Base-by-base conservation (phyloP, 768 basidiomycete genomes). In the Suillus clintonianus region DNA sequence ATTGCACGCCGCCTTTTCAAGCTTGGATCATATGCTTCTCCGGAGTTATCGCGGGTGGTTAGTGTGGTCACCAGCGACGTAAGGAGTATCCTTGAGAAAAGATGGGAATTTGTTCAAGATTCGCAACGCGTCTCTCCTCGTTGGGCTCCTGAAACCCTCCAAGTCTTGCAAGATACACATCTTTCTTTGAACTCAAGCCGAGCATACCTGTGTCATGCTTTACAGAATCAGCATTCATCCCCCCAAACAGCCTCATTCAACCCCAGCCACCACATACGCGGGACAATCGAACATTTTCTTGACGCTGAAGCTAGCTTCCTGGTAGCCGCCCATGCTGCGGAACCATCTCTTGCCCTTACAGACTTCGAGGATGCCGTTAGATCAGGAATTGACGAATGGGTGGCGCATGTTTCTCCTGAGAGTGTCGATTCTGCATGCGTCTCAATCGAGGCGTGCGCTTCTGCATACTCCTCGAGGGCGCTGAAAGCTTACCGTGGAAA, bases 281-380 rank as follows among this genome's bases (percentile, higher is more conserved):
- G 70, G 1, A 19, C 50, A 50, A 65, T 74, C 13, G 24, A 66
- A 3, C 43, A 71, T 14, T 74, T 72, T 45, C 45, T 74, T 22
- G 65, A 67, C 0, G 41, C 56, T 1, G 45, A 63, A 14, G 64
- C 61, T 2, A 7, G 50, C 4, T 68, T 68, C 45, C 65, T 74
- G 15, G 19, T 48, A 9, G 56, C 59, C 0, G 70, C 63, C 0
- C 62, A 64, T 39, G 1, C 11, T 30, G 24, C 51, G 0, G 73
- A 75, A 3, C 64, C 73, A 5, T 15, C 57, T 6, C 6, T 70
- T 59, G 36, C 63, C 0, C 63, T 83, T 0, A 73, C 69, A 8
- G 82, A 83, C 59, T 75, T 83, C 17, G 82, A 83, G 66, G 41
- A 43, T 34, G 2, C 65, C 69, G 9, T 73, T 80, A 57, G 64